Conservation (phyloP, 768 basidiomycete species). For the Favolaschia claudopus region DNA sequence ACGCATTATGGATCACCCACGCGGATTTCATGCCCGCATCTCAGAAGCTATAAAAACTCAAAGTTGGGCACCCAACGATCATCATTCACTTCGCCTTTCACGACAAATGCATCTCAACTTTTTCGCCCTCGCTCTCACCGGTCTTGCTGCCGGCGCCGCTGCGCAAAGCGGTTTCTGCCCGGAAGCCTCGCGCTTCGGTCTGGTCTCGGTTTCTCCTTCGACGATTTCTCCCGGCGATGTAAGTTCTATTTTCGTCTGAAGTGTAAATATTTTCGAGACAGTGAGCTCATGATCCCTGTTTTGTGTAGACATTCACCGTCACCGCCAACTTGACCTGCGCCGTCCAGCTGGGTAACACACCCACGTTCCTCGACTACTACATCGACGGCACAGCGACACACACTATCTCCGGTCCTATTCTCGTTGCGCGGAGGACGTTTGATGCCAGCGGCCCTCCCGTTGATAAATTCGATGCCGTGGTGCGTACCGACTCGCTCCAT, state of each 20-base stretch:
- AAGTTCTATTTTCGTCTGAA: not conserved
- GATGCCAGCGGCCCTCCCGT: slow-evolving; percentile 8
- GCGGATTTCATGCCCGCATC: too few relatives aligned
- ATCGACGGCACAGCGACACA: not conserved
- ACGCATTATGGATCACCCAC: too few relatives aligned
- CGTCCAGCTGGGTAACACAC: slow-evolving; percentile 20
- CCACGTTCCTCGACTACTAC: slow-evolving; percentile 24
- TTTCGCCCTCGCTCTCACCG: slow-evolving; percentile 4
- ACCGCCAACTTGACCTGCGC: slow-evolving; percentile 22
- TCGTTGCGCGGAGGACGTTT: slow-evolving; percentile 21
- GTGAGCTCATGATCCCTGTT: not conserved
- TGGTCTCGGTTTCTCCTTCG: slow-evolving; percentile 13
- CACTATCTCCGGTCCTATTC: slow-evolving; percentile 12
- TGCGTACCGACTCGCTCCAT: not conserved
- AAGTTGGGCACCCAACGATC: too few relatives aligned
- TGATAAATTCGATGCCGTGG: slow-evolving; percentile 13
- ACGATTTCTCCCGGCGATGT: slow-evolving; percentile 21
- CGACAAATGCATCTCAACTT: slow-evolving; percentile 10
- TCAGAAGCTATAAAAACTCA: too few relatives aligned
- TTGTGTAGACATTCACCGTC: slow-evolving; percentile 15
- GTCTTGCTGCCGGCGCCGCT: not conserved
- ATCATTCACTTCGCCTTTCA: too few relatives aligned
- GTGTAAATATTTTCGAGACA: not conserved
- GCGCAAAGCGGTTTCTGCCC: slow-evolving; percentile 17
- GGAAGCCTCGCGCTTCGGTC: slow-evolving; percentile 20